These are phyloP conservation scores for Houttuynia cordata DNA, from an alignment of 164 flowering plant species.

Conservation along the genomic window DNA sequence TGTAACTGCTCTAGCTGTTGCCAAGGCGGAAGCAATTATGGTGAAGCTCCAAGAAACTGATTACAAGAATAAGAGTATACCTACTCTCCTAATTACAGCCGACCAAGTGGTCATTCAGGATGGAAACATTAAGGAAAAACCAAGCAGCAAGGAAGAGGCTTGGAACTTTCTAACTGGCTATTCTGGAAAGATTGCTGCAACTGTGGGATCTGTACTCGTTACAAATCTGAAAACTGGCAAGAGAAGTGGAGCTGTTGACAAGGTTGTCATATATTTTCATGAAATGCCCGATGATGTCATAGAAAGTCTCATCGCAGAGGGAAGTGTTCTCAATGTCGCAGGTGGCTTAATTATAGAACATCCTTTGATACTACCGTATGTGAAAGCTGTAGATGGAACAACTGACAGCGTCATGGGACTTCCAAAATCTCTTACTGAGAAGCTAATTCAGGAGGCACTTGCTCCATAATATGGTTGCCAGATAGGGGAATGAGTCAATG, in stretches of 20 bases:
- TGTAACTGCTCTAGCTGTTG: background rate
- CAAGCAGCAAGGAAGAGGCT: constrained; percentile 81
- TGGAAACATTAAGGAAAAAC: constrained; percentile 80
- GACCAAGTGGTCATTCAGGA: constrained; percentile 91
- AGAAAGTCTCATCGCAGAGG: constrained; percentile 70
- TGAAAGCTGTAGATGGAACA: constrained; percentile 83
- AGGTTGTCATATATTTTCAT: constrained; percentile 75
- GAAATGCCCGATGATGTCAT: constrained; percentile 79
- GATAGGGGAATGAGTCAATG: too few relatives aligned
- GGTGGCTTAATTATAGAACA: constrained; percentile 85
- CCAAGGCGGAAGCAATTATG: constrained; percentile 53
- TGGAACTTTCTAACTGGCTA: constrained; percentile 76
- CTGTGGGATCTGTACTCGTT: constrained; percentile 73
- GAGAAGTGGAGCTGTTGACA: constrained; percentile 70
- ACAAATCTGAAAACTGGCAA: constrained; percentile 66
- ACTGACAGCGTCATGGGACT: constrained; percentile 95
- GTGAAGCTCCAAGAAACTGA: constrained; percentile 41
- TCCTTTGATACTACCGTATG: constrained; percentile 52
- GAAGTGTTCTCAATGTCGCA: constrained; percentile 54
- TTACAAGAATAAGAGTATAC: constrained; percentile 33
- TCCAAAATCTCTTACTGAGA: constrained; percentile 62
- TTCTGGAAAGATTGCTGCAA: constrained; percentile 64
- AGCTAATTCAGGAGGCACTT: constrained; percentile 54
- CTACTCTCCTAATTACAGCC: constrained; percentile 59
- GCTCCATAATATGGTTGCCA: constrained; percentile 7